Evolutionary conservation across 2,329 filamentous ascomycete species (phyloP), one percentile per base, ranked within the genome.

Genomic region (Zasmidium cellare): DNA sequence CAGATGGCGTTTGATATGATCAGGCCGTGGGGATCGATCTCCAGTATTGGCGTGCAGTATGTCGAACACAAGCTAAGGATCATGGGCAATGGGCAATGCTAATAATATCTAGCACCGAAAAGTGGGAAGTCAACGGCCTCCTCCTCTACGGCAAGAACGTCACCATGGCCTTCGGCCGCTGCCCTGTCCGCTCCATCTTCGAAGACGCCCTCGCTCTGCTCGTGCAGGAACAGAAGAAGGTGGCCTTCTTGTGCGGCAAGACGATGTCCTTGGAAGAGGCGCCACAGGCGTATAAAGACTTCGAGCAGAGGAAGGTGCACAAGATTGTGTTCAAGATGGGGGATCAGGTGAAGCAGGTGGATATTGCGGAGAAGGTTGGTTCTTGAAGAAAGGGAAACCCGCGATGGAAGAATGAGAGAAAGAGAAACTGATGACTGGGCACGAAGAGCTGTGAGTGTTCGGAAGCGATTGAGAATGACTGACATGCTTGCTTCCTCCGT

Each of bases 221-320:
- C 53, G 75, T 76, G 63, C 69, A 77, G 66, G 78, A 80, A 65
- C 79, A 81, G 67, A 75, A 80, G 65, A 74, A 79, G 69, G 72
- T 81, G 7, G 77, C 76, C 9, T 82, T 82, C 67, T 76, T 83
- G 74, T 76, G 78, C n/a, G 79, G 81, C 50, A 80, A 80, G 71
- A 76, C 81, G 35, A 81, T 82, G 79, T 72, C 75, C 23, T 61
- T 83, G 63, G 76, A 76, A 44, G 71, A 81, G 51, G 80, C 80
- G 7, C 74, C 80, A 50, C 78, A 81, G 69, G 80, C 79, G 3
- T 82, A 82, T 59, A 77, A 79, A 47, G 67, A 81, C 20, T 83
- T 83, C 65, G 79, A 83, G 67, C 77, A 77, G 70, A 78, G 80
- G 75, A 77, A 82, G 72, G 79, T 76, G 46, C 79, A 80, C 63